Evolutionary conservation across 179 eudicot genomes (phyloP).

Genomic region (Silene coronaria): DNA sequence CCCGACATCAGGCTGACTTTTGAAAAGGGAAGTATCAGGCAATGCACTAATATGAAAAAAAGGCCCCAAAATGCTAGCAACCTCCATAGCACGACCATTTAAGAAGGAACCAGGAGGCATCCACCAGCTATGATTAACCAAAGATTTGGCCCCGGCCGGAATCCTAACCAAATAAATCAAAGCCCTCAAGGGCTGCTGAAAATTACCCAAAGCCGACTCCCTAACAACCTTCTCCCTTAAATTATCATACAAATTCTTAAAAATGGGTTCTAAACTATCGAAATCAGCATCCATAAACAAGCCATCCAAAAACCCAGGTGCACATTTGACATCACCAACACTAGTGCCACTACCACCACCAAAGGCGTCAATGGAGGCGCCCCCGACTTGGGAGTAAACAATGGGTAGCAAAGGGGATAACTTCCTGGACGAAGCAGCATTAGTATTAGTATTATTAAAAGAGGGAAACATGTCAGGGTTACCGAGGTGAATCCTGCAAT

Average conservation of each 20-base stretch:
- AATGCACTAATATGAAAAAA: conserved; percentile 90
- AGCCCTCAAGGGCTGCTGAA: conserved; percentile 90
- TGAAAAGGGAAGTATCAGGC: conserved; percentile 75
- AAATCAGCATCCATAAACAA: conserved; percentile 71
- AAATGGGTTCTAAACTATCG: conserved; percentile 75
- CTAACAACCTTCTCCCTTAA: conserved; percentile 77
- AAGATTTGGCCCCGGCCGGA: conserved; percentile 59
- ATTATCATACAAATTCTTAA: conserved; percentile 78
- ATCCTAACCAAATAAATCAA: conserved; percentile 59
- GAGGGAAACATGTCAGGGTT: conserved; percentile 77
- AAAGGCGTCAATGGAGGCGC: conserved; percentile 44
- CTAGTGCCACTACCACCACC: conserved; percentile 52
- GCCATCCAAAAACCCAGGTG: conserved; percentile 84
- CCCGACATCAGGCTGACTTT: conserved; percentile 97
- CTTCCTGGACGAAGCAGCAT: conserved; percentile 23
- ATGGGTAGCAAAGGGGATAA: conserved; percentile 63
- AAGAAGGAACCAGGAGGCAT: conserved; percentile 66
- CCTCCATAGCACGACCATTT: conserved; percentile 92
- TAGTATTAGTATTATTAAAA: background rate
- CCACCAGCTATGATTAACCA: conserved; percentile 92
- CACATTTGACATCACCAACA: conserved; percentile 31
- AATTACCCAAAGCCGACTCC: conserved; percentile 84
- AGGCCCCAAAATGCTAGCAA: conserved; percentile 89
- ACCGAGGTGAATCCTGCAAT: conserved; percentile 80
- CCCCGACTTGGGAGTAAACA: conserved; percentile 56